Base-by-base conservation (phyloP, 208 protist genomes). In the Trypanosoma lewisi region DNA sequence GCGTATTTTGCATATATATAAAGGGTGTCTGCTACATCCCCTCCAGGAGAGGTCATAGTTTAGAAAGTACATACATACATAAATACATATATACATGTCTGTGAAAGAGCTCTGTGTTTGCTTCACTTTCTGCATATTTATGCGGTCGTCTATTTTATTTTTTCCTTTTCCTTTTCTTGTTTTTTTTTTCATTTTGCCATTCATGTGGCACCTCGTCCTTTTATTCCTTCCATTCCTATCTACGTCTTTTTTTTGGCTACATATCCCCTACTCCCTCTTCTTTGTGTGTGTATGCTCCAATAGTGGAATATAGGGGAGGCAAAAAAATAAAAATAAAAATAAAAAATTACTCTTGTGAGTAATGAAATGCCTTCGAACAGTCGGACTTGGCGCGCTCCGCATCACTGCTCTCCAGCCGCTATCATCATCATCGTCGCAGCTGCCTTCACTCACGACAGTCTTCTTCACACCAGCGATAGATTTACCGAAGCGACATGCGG, bases 341-440 rank as follows among this genome's bases (percentile, higher is more conserved):
- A 14, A 39, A 39, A 39, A 39, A 39, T 39, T 14, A 11, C 11
- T 4, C 34, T 39, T 39, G 34, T 39, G 12, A 27, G 16, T 1
- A 30, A 60, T 60, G 55, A 48, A 16, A n/a, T 39, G 55, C 25
- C 31, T 60, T 21, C 8, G 25, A 14, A 33, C 21, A 5, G 37
- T 27, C 12, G 55, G 39, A 8, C 5, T 27, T 6, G 55, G 11
- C 27, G 39, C 16, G 3, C 25, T 60, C 25, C 21, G 39, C 37
- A 27, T 6, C 19, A 17, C 48, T 11, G 28, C 23, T 5, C 23
- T 53, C 17, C 27, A 28, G 48, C 48, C 48, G 48, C 25, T 23
- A 34, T 53, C 16, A 7, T 53, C 25, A 21, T 48, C 44, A n/a
- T 8, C 16, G 44, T n/a, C 44, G 5, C 50, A 39, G 34, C 11